Evolutionary conservation across 2,329 filamentous ascomycete genomes (phyloP).

Genomic region (Curvularia spicifera): DNA sequence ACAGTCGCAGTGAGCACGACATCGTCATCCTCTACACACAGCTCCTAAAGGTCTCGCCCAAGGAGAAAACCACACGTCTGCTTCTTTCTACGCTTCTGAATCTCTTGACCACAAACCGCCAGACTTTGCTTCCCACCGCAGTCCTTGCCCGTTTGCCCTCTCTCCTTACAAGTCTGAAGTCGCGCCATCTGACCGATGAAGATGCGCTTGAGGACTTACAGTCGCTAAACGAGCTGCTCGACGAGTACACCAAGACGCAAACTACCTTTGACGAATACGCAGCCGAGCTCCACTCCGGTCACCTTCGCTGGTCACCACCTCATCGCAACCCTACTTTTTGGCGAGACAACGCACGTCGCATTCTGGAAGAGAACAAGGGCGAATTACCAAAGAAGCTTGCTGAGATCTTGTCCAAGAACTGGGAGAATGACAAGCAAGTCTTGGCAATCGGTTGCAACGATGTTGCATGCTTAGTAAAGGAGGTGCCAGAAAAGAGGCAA

Average conservation of each 20-base stretch:
- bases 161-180: slow-evolving; percentile 64
- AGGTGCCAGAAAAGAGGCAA: slow-evolving; percentile 81
- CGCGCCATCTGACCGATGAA: slow-evolving; percentile 58
- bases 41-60: slow-evolving; percentile 87
- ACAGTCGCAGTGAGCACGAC: slow-evolving; percentile 78
- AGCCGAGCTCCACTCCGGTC: slow-evolving; percentile 82
- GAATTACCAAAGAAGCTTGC: slow-evolving; percentile 79
- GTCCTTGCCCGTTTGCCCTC: slow-evolving; percentile 81
- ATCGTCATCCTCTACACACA: slow-evolving; percentile 91
- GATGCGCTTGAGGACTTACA: slow-evolving; percentile 61
- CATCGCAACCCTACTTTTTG: slow-evolving; percentile 88
- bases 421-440: slow-evolving; percentile 86
- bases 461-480: slow-evolving; percentile 84
- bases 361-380: slow-evolving; percentile 82
- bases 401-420: slow-evolving; percentile 81
- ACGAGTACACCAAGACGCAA: slow-evolving; percentile 79
- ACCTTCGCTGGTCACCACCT: slow-evolving; percentile 90
- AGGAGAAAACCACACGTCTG: slow-evolving; percentile 95
- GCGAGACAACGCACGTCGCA: slow-evolving; percentile 87
- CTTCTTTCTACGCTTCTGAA: slow-evolving; percentile 89
- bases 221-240: slow-evolving; percentile 67
- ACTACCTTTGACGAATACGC: slow-evolving; percentile 74
- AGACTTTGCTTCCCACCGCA: slow-evolving; percentile 75
- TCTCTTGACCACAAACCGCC: slow-evolving; percentile 76
- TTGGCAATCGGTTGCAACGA: slow-evolving; percentile 93